Base-by-base conservation (phyloP, 2,329 filamentous ascomycete genomes). In the Thelonectria olida region DNA sequence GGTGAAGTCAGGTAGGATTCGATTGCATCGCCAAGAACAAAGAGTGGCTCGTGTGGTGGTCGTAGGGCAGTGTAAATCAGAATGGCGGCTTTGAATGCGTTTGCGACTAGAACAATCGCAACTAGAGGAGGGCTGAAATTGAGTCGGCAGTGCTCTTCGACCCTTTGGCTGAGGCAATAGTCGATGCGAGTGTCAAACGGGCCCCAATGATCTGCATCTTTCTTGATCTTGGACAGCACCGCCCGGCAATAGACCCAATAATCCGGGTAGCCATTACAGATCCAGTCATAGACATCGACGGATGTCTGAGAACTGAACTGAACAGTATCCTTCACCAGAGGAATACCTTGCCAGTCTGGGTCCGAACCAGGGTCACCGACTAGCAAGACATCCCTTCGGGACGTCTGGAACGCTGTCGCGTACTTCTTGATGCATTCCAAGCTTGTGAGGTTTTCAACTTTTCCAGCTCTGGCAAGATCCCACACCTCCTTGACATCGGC, bases 371-470 rank as follows among this genome's bases (percentile, higher is more conserved):
- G 13, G 4, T 54, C 59, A 2, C 36, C 28, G 19, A 62, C 50
- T 15, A 58, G 20, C 3, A 59, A 13, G 3, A 62, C 44, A 20
- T 62, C 27, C 13, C 44, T 23, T 13, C 45, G 19, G 2, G 27
- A 50, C 10, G 55, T 59, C 13, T 50, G 60, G 13, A 62, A 62
- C 6, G 38, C 28, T 1, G 47, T 47, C 6, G 36, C 60, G 12
- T 62, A 62, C 5, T 38, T 31, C 12, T 39, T 47, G 12, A 62
- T 59, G 25, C 60, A 62, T 36, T 62, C 17, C 7, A 47, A 31
- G 17, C 23, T 19, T 5, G 60, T 62, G 23, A 62, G 34, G 25
- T 55, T 59, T 10, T 62, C 20, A n/a, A 48, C 20, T 12, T 28
- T 23, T 4, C 13, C 42, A 9, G 10, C 7, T n/a, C 34, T 55